Conservation (phyloP, 1,284 basidiomycete genomes). For the Puccinia hordei region DNA sequence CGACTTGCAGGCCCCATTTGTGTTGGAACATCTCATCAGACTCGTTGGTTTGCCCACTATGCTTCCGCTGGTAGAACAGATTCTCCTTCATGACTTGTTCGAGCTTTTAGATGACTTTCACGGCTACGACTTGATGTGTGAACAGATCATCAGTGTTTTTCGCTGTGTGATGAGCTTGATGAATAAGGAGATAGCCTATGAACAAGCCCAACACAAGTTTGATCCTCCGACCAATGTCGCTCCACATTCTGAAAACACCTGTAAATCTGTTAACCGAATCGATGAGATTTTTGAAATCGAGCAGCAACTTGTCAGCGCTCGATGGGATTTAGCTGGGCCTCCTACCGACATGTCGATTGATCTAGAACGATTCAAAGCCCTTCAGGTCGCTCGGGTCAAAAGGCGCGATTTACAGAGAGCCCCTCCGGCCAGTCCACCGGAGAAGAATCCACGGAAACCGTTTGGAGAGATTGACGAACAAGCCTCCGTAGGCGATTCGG, state of each 20-base stretch:
- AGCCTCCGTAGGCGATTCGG: neutral
- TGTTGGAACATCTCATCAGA: constrained; percentile 39
- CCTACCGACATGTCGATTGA: neutral
- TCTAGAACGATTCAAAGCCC: constrained; percentile 3
- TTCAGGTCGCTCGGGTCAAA: neutral
- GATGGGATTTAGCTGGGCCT: neutral
- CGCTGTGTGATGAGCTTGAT: constrained; percentile 31
- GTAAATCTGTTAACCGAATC: constrained; percentile 1
- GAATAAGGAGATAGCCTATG: neutral
- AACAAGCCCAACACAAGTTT: neutral
- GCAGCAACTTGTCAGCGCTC: neutral
- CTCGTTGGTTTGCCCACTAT: constrained; percentile 22
- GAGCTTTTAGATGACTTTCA: constrained; percentile 38
- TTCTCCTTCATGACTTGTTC: constrained; percentile 19
- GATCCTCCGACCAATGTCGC: neutral
- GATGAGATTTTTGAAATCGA: constrained; percentile 35
- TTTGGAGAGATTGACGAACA: constrained; percentile 25
- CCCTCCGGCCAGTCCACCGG: neutral
- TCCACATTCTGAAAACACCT: neutral
- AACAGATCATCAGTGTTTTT: constrained; percentile 18
- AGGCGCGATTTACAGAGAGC: neutral
- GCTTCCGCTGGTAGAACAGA: constrained; percentile 20
- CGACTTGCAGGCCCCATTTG: constrained; percentile 29
- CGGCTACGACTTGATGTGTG: constrained; percentile 33
- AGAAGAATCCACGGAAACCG: constrained; percentile 29